Conservation (phyloP, 192 early-diverging fungal genomes). For the Lobosporangium transversale region DNA sequence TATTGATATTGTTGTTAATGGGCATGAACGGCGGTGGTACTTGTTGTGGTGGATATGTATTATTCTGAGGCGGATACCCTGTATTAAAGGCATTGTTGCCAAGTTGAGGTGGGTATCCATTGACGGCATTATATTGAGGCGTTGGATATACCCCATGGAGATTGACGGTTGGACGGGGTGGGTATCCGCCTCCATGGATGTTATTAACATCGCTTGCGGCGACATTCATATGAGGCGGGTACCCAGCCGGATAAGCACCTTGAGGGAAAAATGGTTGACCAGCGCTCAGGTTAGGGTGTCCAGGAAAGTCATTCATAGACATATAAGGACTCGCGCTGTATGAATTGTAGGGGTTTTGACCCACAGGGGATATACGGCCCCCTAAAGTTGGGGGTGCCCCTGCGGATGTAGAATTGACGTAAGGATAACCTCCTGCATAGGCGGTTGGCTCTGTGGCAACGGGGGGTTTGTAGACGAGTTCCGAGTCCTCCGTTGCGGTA, state of each 20-base stretch:
- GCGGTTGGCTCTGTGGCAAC: constrained; percentile 1
- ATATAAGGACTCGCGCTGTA: constrained; percentile 4
- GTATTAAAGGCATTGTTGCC: not conserved
- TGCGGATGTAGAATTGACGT: not conserved
- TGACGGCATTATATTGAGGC: constrained; percentile 16
- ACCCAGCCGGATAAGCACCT: constrained; percentile 25
- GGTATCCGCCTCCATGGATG: constrained; percentile 2
- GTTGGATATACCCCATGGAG: constrained; percentile 14
- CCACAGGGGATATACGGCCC: constrained; percentile 28
- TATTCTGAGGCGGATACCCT: not conserved
- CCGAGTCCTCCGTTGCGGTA: not conserved
- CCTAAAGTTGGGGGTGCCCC: not conserved
- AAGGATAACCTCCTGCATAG: not conserved
- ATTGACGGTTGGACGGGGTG: constrained; percentile 5
- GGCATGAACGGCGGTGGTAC: not conserved
- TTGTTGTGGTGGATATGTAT: constrained; percentile 3
- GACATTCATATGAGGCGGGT: constrained; percentile 28
- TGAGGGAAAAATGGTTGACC: constrained; percentile 11
- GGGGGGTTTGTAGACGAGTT: constrained; percentile 11
- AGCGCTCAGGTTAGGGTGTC: not conserved
- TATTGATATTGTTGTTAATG: constrained; percentile 3
- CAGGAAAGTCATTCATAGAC: constrained; percentile 7
- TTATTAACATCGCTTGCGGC: not conserved
- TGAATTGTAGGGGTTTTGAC: constrained; percentile 9
- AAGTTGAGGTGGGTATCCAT: constrained; percentile 8